Evolutionary conservation across 75 land plant genomes (phyloP).

Genomic region (Isoetes taiwanensis): DNA sequence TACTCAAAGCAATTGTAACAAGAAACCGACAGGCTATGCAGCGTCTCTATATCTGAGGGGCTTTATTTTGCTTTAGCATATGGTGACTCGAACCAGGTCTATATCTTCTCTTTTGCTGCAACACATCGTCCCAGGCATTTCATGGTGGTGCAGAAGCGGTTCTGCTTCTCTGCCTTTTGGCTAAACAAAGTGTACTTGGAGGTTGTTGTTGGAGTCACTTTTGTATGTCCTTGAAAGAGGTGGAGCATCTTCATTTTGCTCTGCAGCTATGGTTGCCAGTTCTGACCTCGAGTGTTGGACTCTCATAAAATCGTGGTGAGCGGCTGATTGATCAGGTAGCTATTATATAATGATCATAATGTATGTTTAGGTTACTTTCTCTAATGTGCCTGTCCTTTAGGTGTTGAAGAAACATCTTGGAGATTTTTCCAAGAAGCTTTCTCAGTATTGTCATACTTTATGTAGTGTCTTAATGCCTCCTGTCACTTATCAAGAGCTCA

Average conservation of each 20-base stretch:
- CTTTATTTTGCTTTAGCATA: constrained; percentile 91
- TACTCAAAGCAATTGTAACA: constrained; percentile 80
- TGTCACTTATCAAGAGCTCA: constrained; percentile 90
- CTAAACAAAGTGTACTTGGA: constrained; percentile 96
- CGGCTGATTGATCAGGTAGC: constrained; percentile 88
- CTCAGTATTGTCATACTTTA: constrained; percentile 88
- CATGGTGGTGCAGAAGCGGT: constrained; percentile 99
- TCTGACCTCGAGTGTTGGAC: constrained; percentile 99
- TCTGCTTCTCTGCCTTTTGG: constrained; percentile 92
- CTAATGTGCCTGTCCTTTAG: constrained; percentile 17
- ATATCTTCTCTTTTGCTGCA: constrained; percentile 69
- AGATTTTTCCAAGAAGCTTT: constrained; percentile 90
- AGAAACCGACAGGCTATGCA: constrained; percentile 97
- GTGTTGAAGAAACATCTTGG: constrained; percentile 98
- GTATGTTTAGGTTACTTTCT: not conserved
- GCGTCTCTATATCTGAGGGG: constrained; percentile 86
- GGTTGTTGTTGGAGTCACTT: constrained; percentile 83
- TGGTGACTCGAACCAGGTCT: constrained; percentile 85
- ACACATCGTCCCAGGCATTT: constrained; percentile 97
- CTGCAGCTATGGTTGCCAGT: constrained; percentile 96
- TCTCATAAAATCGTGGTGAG: constrained; percentile 97
- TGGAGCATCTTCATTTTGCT: constrained; percentile 91
- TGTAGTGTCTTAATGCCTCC: constrained; percentile 99
- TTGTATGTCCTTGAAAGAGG: constrained; percentile 91
- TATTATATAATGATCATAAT: not conserved